Conservation (phyloP, 2,329 filamentous ascomycete genomes). For the Thielaviopsis populi region DNA sequence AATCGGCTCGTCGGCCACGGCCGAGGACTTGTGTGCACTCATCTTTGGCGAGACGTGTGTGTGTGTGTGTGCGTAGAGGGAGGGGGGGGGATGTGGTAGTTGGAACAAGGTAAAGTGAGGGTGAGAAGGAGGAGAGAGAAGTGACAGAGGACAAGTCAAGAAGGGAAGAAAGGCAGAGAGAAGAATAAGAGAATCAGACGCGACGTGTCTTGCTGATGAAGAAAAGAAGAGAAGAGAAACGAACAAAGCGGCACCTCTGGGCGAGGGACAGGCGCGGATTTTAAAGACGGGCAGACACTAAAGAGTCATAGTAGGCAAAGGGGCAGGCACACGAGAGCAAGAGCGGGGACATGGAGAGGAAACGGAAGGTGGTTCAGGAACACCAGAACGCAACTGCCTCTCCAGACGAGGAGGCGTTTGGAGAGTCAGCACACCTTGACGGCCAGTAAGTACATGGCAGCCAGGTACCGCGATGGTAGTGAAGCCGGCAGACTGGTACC, state of each 20-base stretch:
- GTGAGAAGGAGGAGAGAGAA: neutral
- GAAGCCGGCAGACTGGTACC: neutral
- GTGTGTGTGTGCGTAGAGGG: neutral
- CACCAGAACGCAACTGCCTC: neutral
- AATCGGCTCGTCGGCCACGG: conserved; percentile 43
- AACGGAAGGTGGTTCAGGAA: neutral
- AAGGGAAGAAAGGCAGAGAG: neutral
- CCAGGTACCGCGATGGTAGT: neutral
- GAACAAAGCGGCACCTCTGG: neutral
- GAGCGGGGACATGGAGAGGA: neutral
- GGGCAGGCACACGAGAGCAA: neutral
- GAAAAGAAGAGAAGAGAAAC: neutral
- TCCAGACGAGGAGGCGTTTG: neutral
- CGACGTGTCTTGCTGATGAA: neutral
- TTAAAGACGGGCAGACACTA: neutral
- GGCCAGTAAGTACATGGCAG: neutral
- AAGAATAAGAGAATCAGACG: neutral
- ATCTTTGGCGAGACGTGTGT: conserved; percentile 31
- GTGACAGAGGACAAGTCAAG: neutral
- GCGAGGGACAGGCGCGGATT: neutral
- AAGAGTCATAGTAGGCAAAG: neutral
- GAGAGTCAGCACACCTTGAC: neutral
- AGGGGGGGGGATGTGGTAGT: conserved; percentile 1
- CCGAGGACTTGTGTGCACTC: conserved; percentile 42
- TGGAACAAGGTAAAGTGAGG: neutral